Conservation (phyloP, 2,329 filamentous ascomycete genomes). For the Paraconiothyrium sp. region DNA sequence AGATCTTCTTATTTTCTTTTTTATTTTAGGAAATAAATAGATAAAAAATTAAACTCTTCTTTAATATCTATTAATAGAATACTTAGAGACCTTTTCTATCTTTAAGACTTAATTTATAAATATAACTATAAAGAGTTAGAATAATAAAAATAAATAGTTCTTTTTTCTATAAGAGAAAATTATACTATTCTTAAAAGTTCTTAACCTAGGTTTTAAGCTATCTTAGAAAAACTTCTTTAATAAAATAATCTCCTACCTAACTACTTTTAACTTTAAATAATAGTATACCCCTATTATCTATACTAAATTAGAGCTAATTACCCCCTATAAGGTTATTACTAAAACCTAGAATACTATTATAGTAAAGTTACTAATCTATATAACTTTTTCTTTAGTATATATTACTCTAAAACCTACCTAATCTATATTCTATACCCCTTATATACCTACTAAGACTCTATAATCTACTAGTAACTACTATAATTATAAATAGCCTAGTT, state of each 20-base stretch:
- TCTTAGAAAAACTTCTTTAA: slow-evolving; percentile 7
- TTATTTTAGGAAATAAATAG: background rate
- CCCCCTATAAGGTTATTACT: background rate
- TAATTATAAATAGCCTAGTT: slow-evolving; percentile 18
- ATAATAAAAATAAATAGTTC: background rate
- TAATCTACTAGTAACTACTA: slow-evolving; percentile 18
- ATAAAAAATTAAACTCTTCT: background rate
- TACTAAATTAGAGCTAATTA: background rate
- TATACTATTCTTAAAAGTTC: background rate
- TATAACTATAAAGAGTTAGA: background rate
- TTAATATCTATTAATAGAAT: background rate
- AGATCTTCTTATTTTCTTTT: background rate
- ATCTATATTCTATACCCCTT: slow-evolving; percentile 1
- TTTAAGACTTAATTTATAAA: slow-evolving; percentile 1
- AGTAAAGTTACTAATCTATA: slow-evolving; percentile 1
- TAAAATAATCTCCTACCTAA: slow-evolving; percentile 1
- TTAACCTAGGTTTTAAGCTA: background rate
- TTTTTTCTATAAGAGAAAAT: slow-evolving; percentile 2
- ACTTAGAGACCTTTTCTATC: background rate
- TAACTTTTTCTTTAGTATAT: slow-evolving; percentile 3
- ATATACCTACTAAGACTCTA: slow-evolving; percentile 11
- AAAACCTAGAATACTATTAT: background rate
- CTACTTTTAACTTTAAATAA: too few species aligned
- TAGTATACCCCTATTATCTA: too few species aligned
- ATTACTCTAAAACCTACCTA: background rate